Base-by-base conservation (phyloP, 2,329 filamentous ascomycete species). In the Anthostomella pinea region DNA sequence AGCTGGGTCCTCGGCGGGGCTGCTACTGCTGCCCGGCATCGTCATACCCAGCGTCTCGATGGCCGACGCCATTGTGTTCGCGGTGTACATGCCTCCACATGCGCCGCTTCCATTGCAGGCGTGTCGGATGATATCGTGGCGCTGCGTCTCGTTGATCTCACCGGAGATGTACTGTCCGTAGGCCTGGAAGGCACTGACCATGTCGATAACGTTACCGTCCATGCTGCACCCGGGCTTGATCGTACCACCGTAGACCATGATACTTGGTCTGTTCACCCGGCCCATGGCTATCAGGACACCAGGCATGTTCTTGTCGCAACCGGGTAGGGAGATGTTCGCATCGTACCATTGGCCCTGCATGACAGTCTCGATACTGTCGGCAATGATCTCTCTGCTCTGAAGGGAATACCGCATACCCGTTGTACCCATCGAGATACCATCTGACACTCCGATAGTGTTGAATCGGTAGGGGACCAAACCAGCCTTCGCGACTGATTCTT, bases 231-330 rank as follows among this genome's bases (percentile, higher is more conserved):
- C 93, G 23, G 93, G 87, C 61, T 86, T 83, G 62, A 97, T 98
- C 26, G 87, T 89, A 31, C 93, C 93, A 52, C 93, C 93, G 59
- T 98, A 98, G 19, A 98, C 87, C 93, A 98, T 98, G 60, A 98
- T 74, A 54, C 87, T 89, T 19, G 93, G 93, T 30, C 93, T 75
- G 72, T 98, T 97, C 50, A 96, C 81, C 52, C 93, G 80, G 23
- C 89, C 91, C 87, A 96, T 96, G 38, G 90, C 93, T 57, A 93
- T 93, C 54, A 89, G 69, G 9, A 93, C 87, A 64, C 87, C 87
- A 1, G 89, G 89, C 93, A 98, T 97, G 70, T 98, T 98, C 81
- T 98, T 98, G 77, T 98, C 93, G 67, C 93, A 98, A 31, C 93
- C 93, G 10, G 93, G 93, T 55, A 98, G 85, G 35, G 88, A 95